Base-by-base conservation (phyloP, 805 yeast genomes). In the Martiniozyma abietophila region DNA sequence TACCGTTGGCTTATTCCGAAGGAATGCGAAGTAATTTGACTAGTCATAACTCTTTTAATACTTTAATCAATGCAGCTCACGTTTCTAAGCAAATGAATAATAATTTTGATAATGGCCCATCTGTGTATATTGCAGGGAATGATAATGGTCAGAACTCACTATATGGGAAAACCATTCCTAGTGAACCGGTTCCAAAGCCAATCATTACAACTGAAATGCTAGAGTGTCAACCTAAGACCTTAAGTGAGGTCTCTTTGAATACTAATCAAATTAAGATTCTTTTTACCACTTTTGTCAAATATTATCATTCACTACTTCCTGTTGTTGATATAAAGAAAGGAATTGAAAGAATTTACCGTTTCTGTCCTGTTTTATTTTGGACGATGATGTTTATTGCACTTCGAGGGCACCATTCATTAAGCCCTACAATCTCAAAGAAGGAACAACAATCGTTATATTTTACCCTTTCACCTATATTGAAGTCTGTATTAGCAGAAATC, bases 301-400 rank as follows among this genome's bases (percentile, higher is more conserved):
- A 73, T 40, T 89, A 92, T 50, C 96, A 89, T 54, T 81, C 84
- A 1, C 76, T 81, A 32, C 53, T 92, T 31, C 97, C 97, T 0
- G 81, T 89, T 1, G 92, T 89, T 3, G 95, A 89, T 51, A 69
- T 89, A 2, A 43, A 63, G 6, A 72, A 71, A 41, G 95, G 96
- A 8, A 92, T 95, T 1, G 96, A 86, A 46, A 62, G 75, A 30
- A 69, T 88, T 7, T 83, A 81, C 53, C 58, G 74, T 38, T 64
- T 82, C 12, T 85, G 96, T 38, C 96, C 96, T 0, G 79, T 89
- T 3, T 61, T 89, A 14, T 89, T 89, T 50, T 89, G 98, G 98
- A 88, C 89, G 1, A 77, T 89, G 11, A 77, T 88, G 74, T 73
- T 85, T 26, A 80, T 85, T 1, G 83, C 95, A 0, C 60, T 86